Conservation (phyloP, 2,329 filamentous ascomycete species). For the Neurospora sp. region DNA sequence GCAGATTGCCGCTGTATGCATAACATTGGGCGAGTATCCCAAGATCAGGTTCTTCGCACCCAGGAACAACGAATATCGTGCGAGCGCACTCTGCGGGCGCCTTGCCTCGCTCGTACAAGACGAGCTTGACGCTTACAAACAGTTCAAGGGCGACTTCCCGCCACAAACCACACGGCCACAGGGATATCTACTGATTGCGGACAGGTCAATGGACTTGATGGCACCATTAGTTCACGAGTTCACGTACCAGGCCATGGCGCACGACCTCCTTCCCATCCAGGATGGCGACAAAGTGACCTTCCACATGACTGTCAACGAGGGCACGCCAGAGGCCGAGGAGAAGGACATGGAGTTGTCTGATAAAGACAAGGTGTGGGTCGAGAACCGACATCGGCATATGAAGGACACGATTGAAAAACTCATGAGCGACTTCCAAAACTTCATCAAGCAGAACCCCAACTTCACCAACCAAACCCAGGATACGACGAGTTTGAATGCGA, state of each 20-base stretch:
- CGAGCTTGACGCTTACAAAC: conserved; percentile 80
- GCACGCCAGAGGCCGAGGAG: conserved; percentile 57
- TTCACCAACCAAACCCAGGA: conserved; percentile 68
- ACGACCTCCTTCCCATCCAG: conserved; percentile 80
- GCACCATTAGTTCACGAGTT: conserved; percentile 90
- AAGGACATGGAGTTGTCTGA: conserved; percentile 90
- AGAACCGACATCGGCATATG: conserved; percentile 93
- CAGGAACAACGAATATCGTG: conserved; percentile 67
- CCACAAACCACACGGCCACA: conserved; percentile 69
- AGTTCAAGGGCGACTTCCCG: conserved; percentile 77
- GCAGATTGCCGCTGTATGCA: conserved; percentile 77
- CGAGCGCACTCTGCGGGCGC: conserved; percentile 76
- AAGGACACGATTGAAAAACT: conserved; percentile 93
- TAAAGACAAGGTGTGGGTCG: conserved; percentile 89
- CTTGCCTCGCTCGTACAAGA: conserved; percentile 86
- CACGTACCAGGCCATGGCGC: conserved; percentile 97
- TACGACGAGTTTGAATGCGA: conserved; percentile 72
- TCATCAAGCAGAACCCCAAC: conserved; percentile 83
- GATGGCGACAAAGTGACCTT: conserved; percentile 86
- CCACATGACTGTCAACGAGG: conserved; percentile 69
- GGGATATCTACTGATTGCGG: conserved; percentile 76
- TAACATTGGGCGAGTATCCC: conserved; percentile 87
- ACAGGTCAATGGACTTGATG: conserved; percentile 85
- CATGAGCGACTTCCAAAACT: conserved; percentile 85
- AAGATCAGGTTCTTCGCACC: conserved; percentile 87